Base-by-base conservation (phyloP, 1,139 yeast species). In the Meyerozyma athensensis region DNA sequence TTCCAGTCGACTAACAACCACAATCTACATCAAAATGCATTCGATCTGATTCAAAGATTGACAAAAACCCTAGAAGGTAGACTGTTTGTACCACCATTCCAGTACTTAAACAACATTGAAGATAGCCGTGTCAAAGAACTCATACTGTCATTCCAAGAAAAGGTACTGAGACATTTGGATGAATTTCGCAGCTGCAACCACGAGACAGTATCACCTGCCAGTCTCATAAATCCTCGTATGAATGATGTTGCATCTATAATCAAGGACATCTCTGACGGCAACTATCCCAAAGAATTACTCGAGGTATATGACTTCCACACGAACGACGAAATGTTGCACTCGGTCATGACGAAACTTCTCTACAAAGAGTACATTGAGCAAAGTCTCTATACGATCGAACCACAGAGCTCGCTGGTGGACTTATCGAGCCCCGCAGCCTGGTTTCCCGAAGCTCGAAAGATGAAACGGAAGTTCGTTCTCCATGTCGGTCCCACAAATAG, bases 401-500 rank as follows among this genome's bases (percentile, higher is more conserved):
- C 32, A 10, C 32, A 28, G 20, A 28, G 13, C 12, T 16, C 32
- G n/a, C 39, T n/a, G 32, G 61, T 75, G 42, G 85, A 81, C 46
- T 68, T 81, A 17, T 67, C 78, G 3, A 76, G 81, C 46, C 96
- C 96, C 1, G 81, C 83, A 1, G 87, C 82, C 54, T 86, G 96
- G 94, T 92, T 72, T 51, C 96, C 98, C 0, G 78, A 72, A 36
- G 95, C 98, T 0, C 68, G 98, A 33, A 77, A 81, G 45, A 69
- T 89, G 67, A 81, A 79, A 45, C 68, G 99, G 30, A 82, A 83
- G 40, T 73, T 92, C 33, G 72, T 82, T 16, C 75, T 94, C 79
- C 99, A 92, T 57, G 87, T 92, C 14, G 99, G 99, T 0, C 98
- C 99, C 0, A 92, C 99, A 0, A 92, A 92, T 56, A 81, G 94